phyloP scores from a whole-genome alignment of 768 basidiomycete genomes.

The Lactarius pseudohatsudake region DNA sequence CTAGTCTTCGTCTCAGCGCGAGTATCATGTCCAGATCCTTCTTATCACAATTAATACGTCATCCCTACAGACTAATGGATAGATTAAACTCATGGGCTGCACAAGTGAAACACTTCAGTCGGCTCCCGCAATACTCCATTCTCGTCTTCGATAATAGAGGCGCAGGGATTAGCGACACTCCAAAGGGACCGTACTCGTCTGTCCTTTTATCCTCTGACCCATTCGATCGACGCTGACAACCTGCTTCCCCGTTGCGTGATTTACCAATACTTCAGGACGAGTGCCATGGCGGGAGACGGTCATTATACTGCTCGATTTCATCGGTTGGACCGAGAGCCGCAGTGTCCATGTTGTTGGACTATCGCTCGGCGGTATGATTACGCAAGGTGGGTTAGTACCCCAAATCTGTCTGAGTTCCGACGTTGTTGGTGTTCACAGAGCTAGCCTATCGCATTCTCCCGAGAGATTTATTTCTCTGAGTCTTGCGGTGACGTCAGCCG shows the following conservation, averaged over 20 bases:
- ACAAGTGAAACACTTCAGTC: slow-evolving; percentile 66
- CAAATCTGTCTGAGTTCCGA: neutral
- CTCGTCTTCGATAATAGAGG: slow-evolving; percentile 87
- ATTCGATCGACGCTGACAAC: neutral
- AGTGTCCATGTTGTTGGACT: slow-evolving; percentile 50
- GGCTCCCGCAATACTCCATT: slow-evolving; percentile 50
- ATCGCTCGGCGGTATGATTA: slow-evolving; percentile 76
- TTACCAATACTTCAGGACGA: slow-evolving; percentile 47
- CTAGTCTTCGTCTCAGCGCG: slow-evolving; percentile 78
- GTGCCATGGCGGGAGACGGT: slow-evolving; percentile 77
- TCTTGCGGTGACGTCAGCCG: slow-evolving; percentile 69
- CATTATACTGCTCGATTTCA: slow-evolving; percentile 61
- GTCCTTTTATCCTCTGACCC: slow-evolving; percentile 30
- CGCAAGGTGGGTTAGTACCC: slow-evolving; percentile 51
- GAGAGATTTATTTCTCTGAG: slow-evolving; percentile 65
- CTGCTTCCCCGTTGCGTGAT: neutral
- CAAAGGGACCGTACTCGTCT: slow-evolving; percentile 76
- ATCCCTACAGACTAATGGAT: slow-evolving; percentile 52
- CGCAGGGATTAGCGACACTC: slow-evolving; percentile 71
- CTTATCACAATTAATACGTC: neutral
- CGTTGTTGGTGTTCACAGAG: slow-evolving; percentile 43
- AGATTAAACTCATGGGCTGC: slow-evolving; percentile 61
- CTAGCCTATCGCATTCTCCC: slow-evolving; percentile 63
- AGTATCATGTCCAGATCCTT: neutral
- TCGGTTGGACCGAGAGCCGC: slow-evolving; percentile 67